Percentiles rank a stretch among this genome's conserved stretches.
Evolutionary conservation across 108 stramenopile genomes (phyloP).

Genomic region (Cyclostephanos tholiformis): DNA sequence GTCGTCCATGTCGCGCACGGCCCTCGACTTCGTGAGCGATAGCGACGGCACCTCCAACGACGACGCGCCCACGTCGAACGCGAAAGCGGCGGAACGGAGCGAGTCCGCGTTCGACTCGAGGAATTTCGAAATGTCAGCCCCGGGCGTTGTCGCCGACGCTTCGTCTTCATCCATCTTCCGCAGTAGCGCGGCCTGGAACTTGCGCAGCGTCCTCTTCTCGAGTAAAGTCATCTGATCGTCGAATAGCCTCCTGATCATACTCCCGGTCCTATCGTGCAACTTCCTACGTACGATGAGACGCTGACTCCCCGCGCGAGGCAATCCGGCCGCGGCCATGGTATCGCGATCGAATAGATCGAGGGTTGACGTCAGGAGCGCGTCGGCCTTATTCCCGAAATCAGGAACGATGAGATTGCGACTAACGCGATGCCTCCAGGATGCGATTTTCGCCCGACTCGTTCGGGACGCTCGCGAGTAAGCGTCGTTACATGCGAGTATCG

Average conservation of each 20-base stretch:
- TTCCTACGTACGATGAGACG: constrained; percentile 65
- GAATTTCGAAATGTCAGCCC: constrained; percentile 7
- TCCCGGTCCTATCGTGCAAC: constrained; percentile 64
- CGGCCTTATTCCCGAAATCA: constrained; percentile 67
- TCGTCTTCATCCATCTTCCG: constrained; percentile 47
- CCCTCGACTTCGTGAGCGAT: constrained; percentile 68
- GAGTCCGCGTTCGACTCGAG: constrained; percentile 68
- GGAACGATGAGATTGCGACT: constrained; percentile 72
- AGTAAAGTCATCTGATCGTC: constrained; percentile 62
- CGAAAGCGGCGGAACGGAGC: constrained; percentile 61
- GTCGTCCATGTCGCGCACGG: constrained; percentile 65
- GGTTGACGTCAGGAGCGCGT: constrained; percentile 49
- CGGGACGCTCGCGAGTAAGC: constrained; percentile 69
- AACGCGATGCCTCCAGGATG: constrained; percentile 66
- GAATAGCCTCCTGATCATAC: constrained; percentile 62
- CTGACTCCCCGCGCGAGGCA: constrained; percentile 56
- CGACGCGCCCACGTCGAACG: constrained; percentile 58
- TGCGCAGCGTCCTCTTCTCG: constrained; percentile 60
- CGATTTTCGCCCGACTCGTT: constrained; percentile 66
- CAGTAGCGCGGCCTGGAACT: constrained; percentile 61
- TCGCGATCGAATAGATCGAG: constrained; percentile 75
- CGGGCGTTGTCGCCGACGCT: constrained; percentile 5
- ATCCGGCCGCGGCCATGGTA: constrained; percentile 73
- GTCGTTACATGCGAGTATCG: constrained; percentile 69
- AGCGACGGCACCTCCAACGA: constrained; percentile 75